Conservation (phyloP, 768 basidiomycete species). For the Amanita jacksonii region DNA sequence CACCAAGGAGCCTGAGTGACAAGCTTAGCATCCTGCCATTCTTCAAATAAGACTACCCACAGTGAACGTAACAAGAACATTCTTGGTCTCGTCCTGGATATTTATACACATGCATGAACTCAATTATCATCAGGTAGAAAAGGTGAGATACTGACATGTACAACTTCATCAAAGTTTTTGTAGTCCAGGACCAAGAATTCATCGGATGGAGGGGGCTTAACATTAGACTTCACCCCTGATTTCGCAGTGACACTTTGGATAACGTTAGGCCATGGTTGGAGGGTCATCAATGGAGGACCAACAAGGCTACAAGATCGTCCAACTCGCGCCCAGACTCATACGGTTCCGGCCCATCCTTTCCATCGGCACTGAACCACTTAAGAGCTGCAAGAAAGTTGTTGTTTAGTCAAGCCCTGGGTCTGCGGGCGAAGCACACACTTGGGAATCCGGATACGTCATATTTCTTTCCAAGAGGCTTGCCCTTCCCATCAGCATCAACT, state of each 20-base stretch:
- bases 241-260: constrained; percentile 55
- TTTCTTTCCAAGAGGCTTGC: constrained; percentile 64
- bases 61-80: constrained; percentile 81
- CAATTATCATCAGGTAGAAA: neutral
- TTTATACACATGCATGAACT: neutral
- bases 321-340: constrained; percentile 79
- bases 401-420: no score
- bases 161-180: constrained; percentile 69
- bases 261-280: neutral
- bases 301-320: constrained; percentile 70
- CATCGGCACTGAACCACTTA: constrained; percentile 81
- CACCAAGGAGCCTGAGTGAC: constrained; percentile 63
- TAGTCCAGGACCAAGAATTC: constrained; percentile 57
- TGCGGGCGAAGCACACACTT: constrained; percentile 41
- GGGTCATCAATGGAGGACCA: constrained; percentile 19
- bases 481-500: constrained; percentile 85
- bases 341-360: constrained; percentile 50
- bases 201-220: constrained; percentile 77
- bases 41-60: constrained; percentile 26
- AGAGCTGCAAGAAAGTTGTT: constrained; percentile 41
- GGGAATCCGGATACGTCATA: constrained; percentile 82
- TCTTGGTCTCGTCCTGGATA: constrained; percentile 56
- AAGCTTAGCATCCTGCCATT: constrained; percentile 2
- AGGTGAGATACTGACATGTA: constrained; percentile 34
- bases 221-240: constrained; percentile 76